Percentiles rank a stretch among this genome's conserved stretches.
Conservation (phyloP, 352 stramenopile genomes). For the Pythium apleroticum region DNA sequence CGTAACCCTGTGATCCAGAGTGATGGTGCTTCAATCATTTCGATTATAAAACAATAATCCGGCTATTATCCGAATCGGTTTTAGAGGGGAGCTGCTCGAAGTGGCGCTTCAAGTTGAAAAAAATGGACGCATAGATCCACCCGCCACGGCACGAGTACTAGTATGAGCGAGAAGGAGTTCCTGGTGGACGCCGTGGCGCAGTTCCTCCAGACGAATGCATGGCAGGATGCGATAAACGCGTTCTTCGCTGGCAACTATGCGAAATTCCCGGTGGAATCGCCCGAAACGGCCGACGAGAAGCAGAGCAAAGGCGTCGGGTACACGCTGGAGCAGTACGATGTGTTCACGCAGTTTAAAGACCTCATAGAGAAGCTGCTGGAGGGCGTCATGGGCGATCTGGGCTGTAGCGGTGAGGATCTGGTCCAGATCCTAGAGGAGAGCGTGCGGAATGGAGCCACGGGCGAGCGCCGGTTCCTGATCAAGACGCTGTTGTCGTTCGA, state of each 20-base stretch:
- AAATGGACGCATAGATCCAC: neutral
- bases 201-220: conserved; percentile 58
- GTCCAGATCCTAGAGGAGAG: conserved; percentile 49
- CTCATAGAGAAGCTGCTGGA: conserved; percentile 66
- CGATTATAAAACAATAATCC: neutral
- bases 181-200: conserved; percentile 71
- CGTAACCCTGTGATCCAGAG: neutral
- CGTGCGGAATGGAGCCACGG: conserved; percentile 30
- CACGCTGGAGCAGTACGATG: conserved; percentile 57
- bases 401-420: conserved; percentile 59
- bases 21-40: neutral
- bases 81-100: neutral
- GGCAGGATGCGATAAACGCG: conserved; percentile 45
- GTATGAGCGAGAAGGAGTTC: conserved; percentile 60
- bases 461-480: conserved; percentile 58
- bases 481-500: conserved; percentile 75
- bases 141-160: too few relatives aligned
- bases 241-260: conserved; percentile 64
- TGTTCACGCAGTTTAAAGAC: conserved; percentile 75
- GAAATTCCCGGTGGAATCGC: conserved; percentile 38
- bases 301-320: conserved; percentile 35
- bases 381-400: conserved; percentile 51
- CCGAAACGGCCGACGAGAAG: conserved; percentile 23
- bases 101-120: conserved; percentile 6
- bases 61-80: conserved; percentile 1